These are phyloP conservation scores for Seminavis robusta DNA, from an alignment of 108 stramenopile species.

Conservation along the genomic window DNA sequence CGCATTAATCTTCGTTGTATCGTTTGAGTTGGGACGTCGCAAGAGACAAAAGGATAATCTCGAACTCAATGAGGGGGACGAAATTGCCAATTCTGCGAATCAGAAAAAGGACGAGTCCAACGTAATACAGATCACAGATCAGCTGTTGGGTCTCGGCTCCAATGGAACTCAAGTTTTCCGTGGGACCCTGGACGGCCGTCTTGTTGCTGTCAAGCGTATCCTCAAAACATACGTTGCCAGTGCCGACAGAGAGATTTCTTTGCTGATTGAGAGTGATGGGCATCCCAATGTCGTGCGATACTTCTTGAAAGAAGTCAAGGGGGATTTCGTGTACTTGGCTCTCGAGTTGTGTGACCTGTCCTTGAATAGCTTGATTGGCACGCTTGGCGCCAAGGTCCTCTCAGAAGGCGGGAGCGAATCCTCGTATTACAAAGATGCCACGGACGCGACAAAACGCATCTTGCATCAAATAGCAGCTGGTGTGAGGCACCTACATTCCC, in stretches of 20 bases:
- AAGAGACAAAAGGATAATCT: constrained; percentile 57
- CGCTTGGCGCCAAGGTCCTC: constrained; percentile 23
- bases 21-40: constrained; percentile 81
- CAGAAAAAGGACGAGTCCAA: constrained; percentile 21
- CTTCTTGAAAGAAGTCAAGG: constrained; percentile 82
- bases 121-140: constrained; percentile 83
- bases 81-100: background rate
- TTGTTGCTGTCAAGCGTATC: constrained; percentile 96
- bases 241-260: constrained; percentile 90
- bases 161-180: constrained; percentile 96
- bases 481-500: constrained; percentile 84
- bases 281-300: constrained; percentile 91
- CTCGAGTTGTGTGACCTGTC: constrained; percentile 90
- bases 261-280: constrained; percentile 92
- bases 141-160: constrained; percentile 88
- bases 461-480: constrained; percentile 86
- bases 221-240: constrained; percentile 87
- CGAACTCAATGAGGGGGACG: constrained; percentile 7
- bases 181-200: constrained; percentile 83
- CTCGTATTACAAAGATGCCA: no score
- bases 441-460: constrained; percentile 43
- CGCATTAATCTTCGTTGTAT: constrained; percentile 69
- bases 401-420: background rate
- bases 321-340: constrained; percentile 95
- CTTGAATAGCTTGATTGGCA: constrained; percentile 80